Evolutionary conservation across 352 stramenopile species (phyloP), one percentile per base, ranked within the genome.

Genomic region (Globisporangium solare): DNA sequence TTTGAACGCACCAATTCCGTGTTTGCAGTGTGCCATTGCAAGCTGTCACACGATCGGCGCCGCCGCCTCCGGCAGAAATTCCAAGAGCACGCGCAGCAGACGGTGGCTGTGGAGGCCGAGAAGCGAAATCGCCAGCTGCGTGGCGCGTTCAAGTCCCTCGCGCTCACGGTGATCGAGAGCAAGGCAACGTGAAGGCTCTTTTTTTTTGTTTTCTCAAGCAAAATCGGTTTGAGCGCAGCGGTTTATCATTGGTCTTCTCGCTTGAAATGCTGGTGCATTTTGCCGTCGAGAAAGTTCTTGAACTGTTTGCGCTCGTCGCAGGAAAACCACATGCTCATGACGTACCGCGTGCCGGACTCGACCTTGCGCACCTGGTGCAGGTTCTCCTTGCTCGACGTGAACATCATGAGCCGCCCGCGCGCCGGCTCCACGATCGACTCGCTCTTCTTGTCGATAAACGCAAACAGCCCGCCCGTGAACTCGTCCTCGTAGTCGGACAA

Each of bases 241-340:
- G 37, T 7, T 42, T 2, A 2, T 42, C 10, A 42, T 17, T 42
- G 37, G 6, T 86, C 72, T 39, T 80, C 55, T 27, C 76, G 76
- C 67, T 77, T 84, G 56, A 86, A 89, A 22, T 76, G 76, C 41
- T 84, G 76, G 68, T 90, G 80, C 74, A 89, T 88, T 51, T 83
- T 77, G 45, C 88, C 88, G 53, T 97, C 89, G 39, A 97, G 66
- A 49, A 97, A 97, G 59, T 94, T 95, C n/a, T 77, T 70, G 59
- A 96, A 97, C 27, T 83, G 62, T 46, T 87, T 87, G 32, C 67
- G 68, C 51, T 79, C 63, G 63, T 97, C 85, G 64, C 90, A 97
- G n/a, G 89, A 90, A 62, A 97, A 97, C 91, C 91, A 97, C 67
- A 97, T 90, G 54, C 79, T 94, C 70, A 97, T 76, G 31, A 92